These are phyloP conservation scores for Emmonsia crescens DNA, from an alignment of 2,329 filamentous ascomycete genomes.

Conservation along the genomic window DNA sequence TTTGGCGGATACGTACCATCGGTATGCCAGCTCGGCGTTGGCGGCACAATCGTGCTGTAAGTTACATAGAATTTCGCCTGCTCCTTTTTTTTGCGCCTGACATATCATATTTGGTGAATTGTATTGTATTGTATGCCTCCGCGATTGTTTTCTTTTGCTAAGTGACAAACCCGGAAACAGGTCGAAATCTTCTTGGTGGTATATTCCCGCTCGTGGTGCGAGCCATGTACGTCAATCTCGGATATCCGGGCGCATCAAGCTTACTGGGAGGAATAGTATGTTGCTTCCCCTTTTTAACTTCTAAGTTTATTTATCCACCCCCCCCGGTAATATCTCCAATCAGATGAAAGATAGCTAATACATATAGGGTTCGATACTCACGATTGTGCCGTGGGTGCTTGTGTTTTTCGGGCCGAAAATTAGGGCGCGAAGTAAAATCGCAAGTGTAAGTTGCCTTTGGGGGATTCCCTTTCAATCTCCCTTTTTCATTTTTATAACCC, in stretches of 20 bases:
- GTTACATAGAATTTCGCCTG: conserved; percentile 7
- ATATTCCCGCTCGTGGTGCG: conserved; percentile 67
- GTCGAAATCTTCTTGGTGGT: conserved; percentile 69
- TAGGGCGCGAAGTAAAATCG: conserved; percentile 64
- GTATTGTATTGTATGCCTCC: neutral
- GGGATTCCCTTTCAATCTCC: conserved; percentile 11
- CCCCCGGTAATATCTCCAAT: neutral
- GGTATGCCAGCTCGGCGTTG: conserved; percentile 73
- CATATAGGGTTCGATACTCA: conserved; percentile 46
- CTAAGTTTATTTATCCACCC: neutral
- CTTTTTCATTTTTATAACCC: neutral
- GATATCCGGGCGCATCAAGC: conserved; percentile 59
- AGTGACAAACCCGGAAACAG: conserved; percentile 12
- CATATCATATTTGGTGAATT: neutral
- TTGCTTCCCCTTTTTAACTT: neutral
- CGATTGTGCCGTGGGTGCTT: conserved; percentile 77
- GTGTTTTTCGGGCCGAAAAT: conserved; percentile 70
- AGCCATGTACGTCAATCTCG: conserved; percentile 61
- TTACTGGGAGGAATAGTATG: conserved; percentile 63
- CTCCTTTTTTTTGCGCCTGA: no score
- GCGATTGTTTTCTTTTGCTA: neutral
- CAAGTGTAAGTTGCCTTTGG: conserved; percentile 39
- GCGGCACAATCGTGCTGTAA: conserved; percentile 73
- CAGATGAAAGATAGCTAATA: neutral
- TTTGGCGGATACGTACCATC: conserved; percentile 75